Percentiles rank a stretch among this genome's conserved stretches.
Evolutionary conservation across 2,329 filamentous ascomycete genomes (phyloP).

Genomic region (Sordariomycetes sp.): DNA sequence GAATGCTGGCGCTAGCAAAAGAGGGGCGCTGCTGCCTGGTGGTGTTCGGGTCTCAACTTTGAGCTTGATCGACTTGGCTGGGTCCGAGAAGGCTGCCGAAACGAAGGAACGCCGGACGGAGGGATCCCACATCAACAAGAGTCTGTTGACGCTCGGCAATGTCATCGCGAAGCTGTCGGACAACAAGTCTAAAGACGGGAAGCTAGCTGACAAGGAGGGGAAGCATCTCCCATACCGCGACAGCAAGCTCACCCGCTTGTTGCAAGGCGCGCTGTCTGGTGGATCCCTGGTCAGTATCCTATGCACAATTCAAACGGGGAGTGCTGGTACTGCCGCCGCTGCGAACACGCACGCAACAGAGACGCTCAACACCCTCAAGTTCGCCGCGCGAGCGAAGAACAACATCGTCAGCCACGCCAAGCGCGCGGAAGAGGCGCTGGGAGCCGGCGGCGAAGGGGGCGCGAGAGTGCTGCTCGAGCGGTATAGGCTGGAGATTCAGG

Average conservation of each 20-base stretch:
- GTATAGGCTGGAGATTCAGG: constrained; percentile 85
- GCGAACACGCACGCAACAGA: constrained; percentile 69
- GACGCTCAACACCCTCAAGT: constrained; percentile 92
- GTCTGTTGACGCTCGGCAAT: constrained; percentile 82
- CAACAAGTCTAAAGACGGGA: constrained; percentile 69
- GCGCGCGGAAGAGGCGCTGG: constrained; percentile 79
- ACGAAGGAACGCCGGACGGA: constrained; percentile 88
- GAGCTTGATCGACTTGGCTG: constrained; percentile 90
- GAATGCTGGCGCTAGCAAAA: constrained; percentile 35
- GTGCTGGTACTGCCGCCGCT: constrained; percentile 55
- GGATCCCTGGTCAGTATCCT: constrained; percentile 94
- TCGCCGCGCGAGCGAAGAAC: constrained; percentile 92
- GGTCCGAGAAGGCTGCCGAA: constrained; percentile 91
- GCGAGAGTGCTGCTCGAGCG: constrained; percentile 80
- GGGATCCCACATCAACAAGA: constrained; percentile 98
- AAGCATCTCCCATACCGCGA: constrained; percentile 95
- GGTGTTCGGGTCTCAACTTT: constrained; percentile 92
- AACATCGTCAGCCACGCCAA: constrained; percentile 96
- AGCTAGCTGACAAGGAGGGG: constrained; percentile 62
- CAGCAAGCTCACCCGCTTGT: constrained; percentile 85
- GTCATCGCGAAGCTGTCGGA: constrained; percentile 91
- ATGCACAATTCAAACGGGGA: constrained; percentile 88
- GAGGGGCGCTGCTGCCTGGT: constrained; percentile 61
- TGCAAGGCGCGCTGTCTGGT: constrained; percentile 86
- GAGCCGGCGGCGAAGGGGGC: constrained; percentile 67